Conservation (phyloP, 164 flowering plant genomes). For the Berberis thunbergii region DNA sequence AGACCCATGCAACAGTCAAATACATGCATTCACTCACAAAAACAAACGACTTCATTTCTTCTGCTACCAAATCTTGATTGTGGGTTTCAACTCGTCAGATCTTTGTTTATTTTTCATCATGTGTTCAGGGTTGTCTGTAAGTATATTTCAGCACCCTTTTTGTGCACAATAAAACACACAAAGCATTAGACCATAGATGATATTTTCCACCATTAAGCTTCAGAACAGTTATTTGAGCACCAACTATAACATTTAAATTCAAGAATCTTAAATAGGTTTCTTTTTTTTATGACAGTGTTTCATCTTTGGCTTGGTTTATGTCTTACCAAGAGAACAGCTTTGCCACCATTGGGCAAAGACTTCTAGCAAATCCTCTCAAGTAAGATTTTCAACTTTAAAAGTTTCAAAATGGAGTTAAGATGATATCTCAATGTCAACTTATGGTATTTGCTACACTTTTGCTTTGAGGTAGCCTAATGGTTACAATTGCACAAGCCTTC, state of each 20-base stretch:
- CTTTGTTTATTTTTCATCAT: too few relatives aligned
- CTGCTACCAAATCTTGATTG: too few relatives aligned
- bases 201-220: too few relatives aligned
- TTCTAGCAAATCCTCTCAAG: conserved; percentile 88
- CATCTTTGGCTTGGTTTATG: conserved; percentile 93
- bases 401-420: neutral
- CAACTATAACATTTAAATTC: neutral
- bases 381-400: conserved; percentile 12
- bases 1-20: too few relatives aligned
- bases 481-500: neutral
- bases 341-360: conserved; percentile 91
- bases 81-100: too few relatives aligned
- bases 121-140: too few relatives aligned
- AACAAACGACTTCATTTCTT: too few relatives aligned
- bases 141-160: too few relatives aligned
- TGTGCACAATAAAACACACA: too few relatives aligned
- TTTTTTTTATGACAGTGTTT: conserved; percentile 52
- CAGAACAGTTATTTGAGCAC: neutral
- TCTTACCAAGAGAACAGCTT: conserved; percentile 93
- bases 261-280: conserved; percentile 5
- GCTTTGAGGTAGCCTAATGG: neutral
- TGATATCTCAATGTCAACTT: neutral
- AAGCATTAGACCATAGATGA: too few relatives aligned
- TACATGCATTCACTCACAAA: too few relatives aligned
- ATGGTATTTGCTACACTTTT: neutral